Evolutionary conservation across 345 rosid genomes (phyloP).

Genomic region (Hypericum perforatum): DNA sequence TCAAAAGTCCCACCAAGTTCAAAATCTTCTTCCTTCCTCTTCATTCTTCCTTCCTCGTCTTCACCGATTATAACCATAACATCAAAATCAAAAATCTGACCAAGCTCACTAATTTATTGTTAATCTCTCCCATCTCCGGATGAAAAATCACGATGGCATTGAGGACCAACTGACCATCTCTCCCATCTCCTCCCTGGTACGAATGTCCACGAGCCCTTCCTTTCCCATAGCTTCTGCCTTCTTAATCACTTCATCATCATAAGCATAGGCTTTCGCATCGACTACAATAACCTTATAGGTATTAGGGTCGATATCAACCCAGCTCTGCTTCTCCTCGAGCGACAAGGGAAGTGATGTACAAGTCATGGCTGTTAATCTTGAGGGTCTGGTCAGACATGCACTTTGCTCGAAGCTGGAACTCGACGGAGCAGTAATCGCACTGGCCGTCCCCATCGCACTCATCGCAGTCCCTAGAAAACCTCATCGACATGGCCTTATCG

Average conservation of each 20-base stretch:
- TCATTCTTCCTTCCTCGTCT: too few relatives aligned
- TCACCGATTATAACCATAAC: too few relatives aligned
- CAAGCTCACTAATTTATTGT: too few relatives aligned
- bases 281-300: conserved; percentile 73
- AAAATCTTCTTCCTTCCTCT: too few relatives aligned
- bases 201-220: conserved; percentile 82
- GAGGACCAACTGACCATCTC: conserved; percentile 76
- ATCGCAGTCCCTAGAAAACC: conserved; percentile 91
- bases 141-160: conserved; percentile 80
- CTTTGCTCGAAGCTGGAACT: conserved; percentile 69
- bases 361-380: conserved; percentile 78
- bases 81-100: too few relatives aligned
- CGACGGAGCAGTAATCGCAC: conserved; percentile 95
- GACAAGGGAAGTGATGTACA: conserved; percentile 75
- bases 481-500: conserved; percentile 86
- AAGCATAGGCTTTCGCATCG: conserved; percentile 85
- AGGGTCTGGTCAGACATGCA: conserved; percentile 78
- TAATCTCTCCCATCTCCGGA: too few relatives aligned
- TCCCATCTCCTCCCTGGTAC: conserved; percentile 79
- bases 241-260: conserved; percentile 87
- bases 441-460: conserved; percentile 96
- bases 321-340: conserved; percentile 53
- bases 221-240: conserved; percentile 91
- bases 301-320: conserved; percentile 54
- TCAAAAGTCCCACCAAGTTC: too few relatives aligned